Percentiles rank a stretch among this genome's conserved stretches.
Conservation (phyloP, 805 yeast genomes). For the Dipodascus albidus region DNA sequence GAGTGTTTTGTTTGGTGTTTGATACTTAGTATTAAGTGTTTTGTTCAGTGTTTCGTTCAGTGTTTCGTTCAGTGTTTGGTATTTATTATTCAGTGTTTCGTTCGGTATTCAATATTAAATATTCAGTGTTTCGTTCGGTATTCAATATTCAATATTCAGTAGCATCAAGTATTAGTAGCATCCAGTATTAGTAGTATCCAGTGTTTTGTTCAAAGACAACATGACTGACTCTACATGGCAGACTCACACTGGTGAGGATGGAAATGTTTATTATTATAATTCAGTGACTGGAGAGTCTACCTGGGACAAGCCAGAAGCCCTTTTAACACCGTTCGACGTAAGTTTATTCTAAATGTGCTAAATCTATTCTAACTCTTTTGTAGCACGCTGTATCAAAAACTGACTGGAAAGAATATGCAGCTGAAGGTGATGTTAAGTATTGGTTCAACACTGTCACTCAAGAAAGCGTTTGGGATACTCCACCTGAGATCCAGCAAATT, state of each 20-base stretch:
- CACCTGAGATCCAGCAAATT: conserved; percentile 34
- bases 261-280: conserved; percentile 63
- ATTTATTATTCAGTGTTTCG: neutral
- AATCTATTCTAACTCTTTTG: too few species aligned
- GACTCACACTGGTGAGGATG: conserved; percentile 49
- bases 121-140: too few species aligned
- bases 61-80: neutral
- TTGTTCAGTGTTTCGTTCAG: too few species aligned
- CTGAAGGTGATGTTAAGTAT: conserved; percentile 51
- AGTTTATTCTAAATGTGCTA: neutral
- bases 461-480: conserved; percentile 75
- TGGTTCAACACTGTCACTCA: conserved; percentile 56
- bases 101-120: neutral
- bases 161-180: too few species aligned
- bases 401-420: conserved; percentile 41
- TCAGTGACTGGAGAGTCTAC: conserved; percentile 52
- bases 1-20: neutral
- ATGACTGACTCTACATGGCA: conserved; percentile 38
- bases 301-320: conserved; percentile 69
- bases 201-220: neutral
- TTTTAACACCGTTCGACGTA: conserved; percentile 20
- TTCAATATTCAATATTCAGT: too few species aligned
- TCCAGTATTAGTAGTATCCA: too few species aligned
- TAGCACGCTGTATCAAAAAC: conserved; percentile 37
- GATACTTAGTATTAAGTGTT: too few species aligned